Base-by-base conservation (phyloP, 345 rosid genomes). In the Citrus australasica region DNA sequence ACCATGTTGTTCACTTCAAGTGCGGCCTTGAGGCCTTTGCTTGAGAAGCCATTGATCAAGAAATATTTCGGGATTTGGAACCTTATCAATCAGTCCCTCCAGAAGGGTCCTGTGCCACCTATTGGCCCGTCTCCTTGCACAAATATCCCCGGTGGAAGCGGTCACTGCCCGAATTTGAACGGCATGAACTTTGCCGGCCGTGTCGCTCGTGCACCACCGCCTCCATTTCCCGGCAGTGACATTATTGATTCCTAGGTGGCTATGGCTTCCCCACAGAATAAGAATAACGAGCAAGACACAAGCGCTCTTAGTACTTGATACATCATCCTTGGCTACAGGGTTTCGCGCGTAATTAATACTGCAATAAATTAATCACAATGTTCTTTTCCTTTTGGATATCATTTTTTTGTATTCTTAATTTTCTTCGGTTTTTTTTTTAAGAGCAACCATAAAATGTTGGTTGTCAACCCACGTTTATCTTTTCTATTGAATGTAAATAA, bases 21-120 rank as follows among this genome's bases (percentile, higher is more conserved):
- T 46, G 79, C 22, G 13, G 84, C 85, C 37, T 40, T 11, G 21
- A 80, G 89, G 82, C 75, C 83, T 16, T 25, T 74, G 69, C 76
- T 35, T 30, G 74, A 66, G 32, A 75, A 64, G 51, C 67, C 73
- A 51, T 16, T 67, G 67, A 22, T 74, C 24, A 68, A 53, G 79
- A 64, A 82, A 56, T 27, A 67, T 22, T 33, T 69, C 7, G 81
- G 74, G 0, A 7, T 73, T 13, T 79, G 74, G 0, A 9, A 51
- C 38, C 70, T 70, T 25, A 21, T 66, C 3, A 14, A 0, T 8
- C 72, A 77, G 82, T 82, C 84, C 4, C 82, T 83, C 25, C 25
- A 25, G 25, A 25, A 25, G 60, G 90, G 79, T 5, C 73, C 85
- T 0, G 83, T 78, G 53, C 59, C 86, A 0, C 84, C 89, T 2